Evolutionary conservation across 1,284 basidiomycete genomes (phyloP).

Genomic region (Marasmius tenuissimus): DNA sequence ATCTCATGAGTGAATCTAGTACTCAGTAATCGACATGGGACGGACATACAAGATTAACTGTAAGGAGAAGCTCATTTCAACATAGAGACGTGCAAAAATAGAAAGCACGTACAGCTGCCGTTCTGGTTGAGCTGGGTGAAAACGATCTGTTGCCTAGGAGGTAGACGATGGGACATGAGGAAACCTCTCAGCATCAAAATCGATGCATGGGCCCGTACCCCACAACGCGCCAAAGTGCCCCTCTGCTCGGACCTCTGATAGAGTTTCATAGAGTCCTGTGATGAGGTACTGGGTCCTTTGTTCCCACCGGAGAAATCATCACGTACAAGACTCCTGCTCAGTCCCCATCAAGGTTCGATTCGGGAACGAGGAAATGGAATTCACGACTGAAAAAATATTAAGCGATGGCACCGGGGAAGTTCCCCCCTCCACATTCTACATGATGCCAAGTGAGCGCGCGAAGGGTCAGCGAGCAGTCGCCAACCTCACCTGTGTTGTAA

Average conservation of each 20-base stretch:
- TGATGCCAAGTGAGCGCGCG: not conserved
- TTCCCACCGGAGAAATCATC: not conserved
- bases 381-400: constrained; percentile 33
- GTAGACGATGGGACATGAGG: constrained; percentile 27
- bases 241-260: constrained; percentile 48
- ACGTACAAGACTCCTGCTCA: constrained; percentile 54
- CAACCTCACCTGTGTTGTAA: constrained; percentile 50
- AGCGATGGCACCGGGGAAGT: not conserved
- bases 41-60: constrained; percentile 28
- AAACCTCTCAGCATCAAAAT: not conserved
- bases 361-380: constrained; percentile 40
- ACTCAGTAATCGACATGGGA: not conserved
- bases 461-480: not conserved
- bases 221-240: constrained; percentile 60
- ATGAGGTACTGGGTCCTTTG: not conserved
- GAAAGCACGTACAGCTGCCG: constrained; percentile 35
- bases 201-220: constrained; percentile 32
- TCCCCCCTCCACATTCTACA: not conserved
- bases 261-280: constrained; percentile 52
- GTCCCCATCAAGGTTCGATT: constrained; percentile 59
- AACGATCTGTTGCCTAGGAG: constrained; percentile 43
- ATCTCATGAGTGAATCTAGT: not conserved
- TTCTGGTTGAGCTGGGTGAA: constrained; percentile 48
- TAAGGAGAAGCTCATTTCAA: not conserved
- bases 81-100: not conserved